These are phyloP conservation scores for Didymella segeticola DNA, from an alignment of 2,329 filamentous ascomycete species.

Conservation along the genomic window DNA sequence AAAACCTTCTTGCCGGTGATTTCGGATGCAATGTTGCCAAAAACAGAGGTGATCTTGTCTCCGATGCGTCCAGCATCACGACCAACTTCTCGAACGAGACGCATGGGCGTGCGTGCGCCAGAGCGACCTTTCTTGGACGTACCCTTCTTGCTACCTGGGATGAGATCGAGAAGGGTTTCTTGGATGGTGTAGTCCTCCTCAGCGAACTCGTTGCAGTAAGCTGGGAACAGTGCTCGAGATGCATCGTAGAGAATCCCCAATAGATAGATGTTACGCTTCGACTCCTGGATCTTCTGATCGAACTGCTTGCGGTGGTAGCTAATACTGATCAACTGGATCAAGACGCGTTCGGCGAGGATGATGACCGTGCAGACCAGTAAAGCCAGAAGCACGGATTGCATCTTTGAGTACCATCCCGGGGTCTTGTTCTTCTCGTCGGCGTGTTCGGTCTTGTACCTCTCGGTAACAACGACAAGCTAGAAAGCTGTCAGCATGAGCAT, in stretches of 20 bases:
- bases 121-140: conserved; percentile 55
- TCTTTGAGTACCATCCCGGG: conserved; percentile 58
- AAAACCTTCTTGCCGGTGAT: conserved; percentile 96
- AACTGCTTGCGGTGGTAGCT: conserved; percentile 87
- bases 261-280: conserved; percentile 83
- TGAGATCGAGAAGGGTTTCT: conserved; percentile 68
- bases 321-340: conserved; percentile 84
- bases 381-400: conserved; percentile 71
- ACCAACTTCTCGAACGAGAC: conserved; percentile 72
- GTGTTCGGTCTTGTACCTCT: background rate
- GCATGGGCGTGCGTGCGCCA: conserved; percentile 77
- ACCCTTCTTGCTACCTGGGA: conserved; percentile 65
- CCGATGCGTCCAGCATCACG: conserved; percentile 76
- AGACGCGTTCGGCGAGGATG: conserved; percentile 76
- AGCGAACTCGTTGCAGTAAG: conserved; percentile 87
- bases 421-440: background rate
- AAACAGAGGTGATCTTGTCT: conserved; percentile 90
- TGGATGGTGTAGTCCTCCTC: conserved; percentile 94
- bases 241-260: conserved; percentile 89
- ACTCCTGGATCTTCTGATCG: conserved; percentile 81
- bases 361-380: conserved; percentile 72
- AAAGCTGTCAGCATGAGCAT: background rate
- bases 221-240: conserved; percentile 85
- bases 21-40: conserved; percentile 91
- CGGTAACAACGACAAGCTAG: conserved; percentile 13